Percentiles rank a stretch among this genome's conserved stretches.
Evolutionary conservation across 352 stramenopile genomes (phyloP).

Genomic region (Globisporangium spiculum): DNA sequence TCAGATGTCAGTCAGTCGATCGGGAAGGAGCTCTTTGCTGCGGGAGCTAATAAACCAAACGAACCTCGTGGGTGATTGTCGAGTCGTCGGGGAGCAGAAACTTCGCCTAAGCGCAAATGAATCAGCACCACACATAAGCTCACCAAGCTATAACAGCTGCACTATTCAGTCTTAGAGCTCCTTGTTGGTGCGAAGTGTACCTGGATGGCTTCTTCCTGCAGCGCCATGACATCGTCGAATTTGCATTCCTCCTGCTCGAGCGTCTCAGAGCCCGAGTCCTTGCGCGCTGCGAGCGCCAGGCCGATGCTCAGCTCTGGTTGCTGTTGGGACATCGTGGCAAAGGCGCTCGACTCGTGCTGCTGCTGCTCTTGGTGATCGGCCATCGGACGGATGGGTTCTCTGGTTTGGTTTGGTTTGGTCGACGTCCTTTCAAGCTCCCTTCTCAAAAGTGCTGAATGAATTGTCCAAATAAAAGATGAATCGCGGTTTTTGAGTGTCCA

Average conservation of each 20-base stretch:
- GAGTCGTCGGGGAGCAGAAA: constrained; percentile 62
- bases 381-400: neutral
- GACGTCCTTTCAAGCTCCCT: constrained; percentile 7
- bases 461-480: neutral
- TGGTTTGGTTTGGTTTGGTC: too few species aligned
- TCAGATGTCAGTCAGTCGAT: neutral
- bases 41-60: neutral
- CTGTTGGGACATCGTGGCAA: constrained; percentile 14
- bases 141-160: neutral
- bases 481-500: neutral
- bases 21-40: constrained; percentile 3
- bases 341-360: constrained; percentile 6
- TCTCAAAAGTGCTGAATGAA: neutral
- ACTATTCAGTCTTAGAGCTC: neutral
- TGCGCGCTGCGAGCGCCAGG: constrained; percentile 22
- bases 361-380: constrained; percentile 16
- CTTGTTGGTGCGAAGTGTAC: constrained; percentile 15
- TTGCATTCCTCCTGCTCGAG: constrained; percentile 38
- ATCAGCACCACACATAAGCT: neutral
- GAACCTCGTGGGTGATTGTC: constrained; percentile 36
- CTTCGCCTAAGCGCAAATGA: constrained; percentile 28
- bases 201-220: constrained; percentile 54
- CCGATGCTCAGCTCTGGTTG: constrained; percentile 27
- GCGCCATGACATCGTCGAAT: constrained; percentile 51
- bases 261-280: constrained; percentile 12